Conservation (phyloP, 129 eudicot species). For the Helichrysum umbraculigerum region DNA sequence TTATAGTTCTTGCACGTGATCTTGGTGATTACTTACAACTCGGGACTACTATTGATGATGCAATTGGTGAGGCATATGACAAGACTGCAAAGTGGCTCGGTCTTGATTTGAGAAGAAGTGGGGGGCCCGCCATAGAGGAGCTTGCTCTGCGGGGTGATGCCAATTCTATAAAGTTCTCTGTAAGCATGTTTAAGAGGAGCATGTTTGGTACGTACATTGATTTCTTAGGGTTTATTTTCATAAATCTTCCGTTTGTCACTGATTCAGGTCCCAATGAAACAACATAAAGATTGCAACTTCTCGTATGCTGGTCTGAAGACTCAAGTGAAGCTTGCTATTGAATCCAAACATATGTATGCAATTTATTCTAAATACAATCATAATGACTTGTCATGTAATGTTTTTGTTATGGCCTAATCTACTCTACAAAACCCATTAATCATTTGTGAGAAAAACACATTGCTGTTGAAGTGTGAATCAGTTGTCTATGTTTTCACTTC, state of each 20-base stretch:
- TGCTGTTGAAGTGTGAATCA: not conserved
- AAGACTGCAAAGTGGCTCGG: conserved; percentile 91
- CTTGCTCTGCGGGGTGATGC: conserved; percentile 89
- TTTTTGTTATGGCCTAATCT: not conserved
- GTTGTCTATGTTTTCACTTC: conserved; percentile 12
- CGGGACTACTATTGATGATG: conserved; percentile 94
- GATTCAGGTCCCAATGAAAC: conserved; percentile 91
- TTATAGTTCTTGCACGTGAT: conserved; percentile 84
- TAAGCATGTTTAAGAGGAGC: conserved; percentile 30
- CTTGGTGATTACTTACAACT: conserved; percentile 97
- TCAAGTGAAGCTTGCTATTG: conserved; percentile 93
- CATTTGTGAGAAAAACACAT: not conserved
- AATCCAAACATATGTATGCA: conserved; percentile 79
- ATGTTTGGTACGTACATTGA: conserved; percentile 14
- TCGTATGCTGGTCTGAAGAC: conserved; percentile 97
- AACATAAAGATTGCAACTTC: conserved; percentile 95
- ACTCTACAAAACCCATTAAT: not conserved
- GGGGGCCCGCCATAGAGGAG: conserved; percentile 97
- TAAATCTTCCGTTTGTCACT: not conserved
- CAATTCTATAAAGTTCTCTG: conserved; percentile 57
- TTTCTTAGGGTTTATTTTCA: not conserved
- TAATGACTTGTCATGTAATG: not conserved
- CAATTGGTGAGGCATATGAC: conserved; percentile 94
- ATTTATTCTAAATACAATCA: not conserved
- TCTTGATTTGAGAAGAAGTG: conserved; percentile 88